Conservation (phyloP, 331 rosid species). For the Prunus yedoensis region DNA sequence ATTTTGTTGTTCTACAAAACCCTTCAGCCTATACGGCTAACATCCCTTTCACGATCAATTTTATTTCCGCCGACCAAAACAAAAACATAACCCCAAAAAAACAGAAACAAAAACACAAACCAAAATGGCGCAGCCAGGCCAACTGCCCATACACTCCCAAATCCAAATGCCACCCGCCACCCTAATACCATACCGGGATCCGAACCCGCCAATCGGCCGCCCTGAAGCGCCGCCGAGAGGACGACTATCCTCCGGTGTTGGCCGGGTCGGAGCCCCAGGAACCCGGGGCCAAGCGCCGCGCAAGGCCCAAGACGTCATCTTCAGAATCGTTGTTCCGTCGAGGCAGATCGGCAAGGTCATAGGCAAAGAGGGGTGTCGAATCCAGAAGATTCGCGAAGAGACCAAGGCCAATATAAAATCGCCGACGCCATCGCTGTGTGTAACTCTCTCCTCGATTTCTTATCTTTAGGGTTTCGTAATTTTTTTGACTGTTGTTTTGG, state of each 20-base stretch:
- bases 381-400: slow-evolving; percentile 81
- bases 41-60: neutral
- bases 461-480: slow-evolving; percentile 17
- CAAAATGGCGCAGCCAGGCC: slow-evolving; percentile 61
- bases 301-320: slow-evolving; percentile 71
- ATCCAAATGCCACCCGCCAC: slow-evolving; percentile 20
- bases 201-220: slow-evolving; percentile 29
- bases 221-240: slow-evolving; percentile 83
- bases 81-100: neutral
- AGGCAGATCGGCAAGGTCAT: slow-evolving; percentile 95
- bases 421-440: slow-evolving; percentile 81
- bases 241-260: slow-evolving; percentile 34
- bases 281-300: slow-evolving; percentile 57
- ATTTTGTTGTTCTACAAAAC: neutral
- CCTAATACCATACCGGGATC: slow-evolving; percentile 26
- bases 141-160: slow-evolving; percentile 49
- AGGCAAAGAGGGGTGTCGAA: slow-evolving; percentile 88
- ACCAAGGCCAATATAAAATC: slow-evolving; percentile 73
- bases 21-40: neutral
- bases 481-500: neutral
- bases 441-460: neutral
- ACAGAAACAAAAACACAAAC: neutral
- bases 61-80: neutral
- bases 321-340: slow-evolving; percentile 82
- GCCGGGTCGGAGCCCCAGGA: slow-evolving; percentile 21